These are phyloP conservation scores for Solanum chacoense DNA, from an alignment of 305 asterid species.

Conservation along the genomic window DNA sequence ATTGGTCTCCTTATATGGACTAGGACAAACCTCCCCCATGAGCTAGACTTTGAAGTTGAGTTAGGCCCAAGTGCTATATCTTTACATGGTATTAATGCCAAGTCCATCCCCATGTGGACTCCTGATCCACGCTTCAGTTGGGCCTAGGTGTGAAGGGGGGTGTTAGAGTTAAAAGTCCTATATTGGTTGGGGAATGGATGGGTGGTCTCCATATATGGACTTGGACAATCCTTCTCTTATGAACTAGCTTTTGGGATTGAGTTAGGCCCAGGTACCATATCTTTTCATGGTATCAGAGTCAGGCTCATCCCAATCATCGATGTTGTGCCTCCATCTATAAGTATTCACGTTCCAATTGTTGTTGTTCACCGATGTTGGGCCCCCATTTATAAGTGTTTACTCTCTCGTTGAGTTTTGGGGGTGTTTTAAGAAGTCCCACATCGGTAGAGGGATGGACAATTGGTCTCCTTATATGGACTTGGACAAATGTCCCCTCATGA, in stretches of 20 bases:
- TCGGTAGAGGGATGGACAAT: background rate
- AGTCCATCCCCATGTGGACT: background rate
- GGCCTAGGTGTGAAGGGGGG: background rate
- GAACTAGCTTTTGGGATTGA: background rate
- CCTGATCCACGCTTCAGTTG: accelerated
- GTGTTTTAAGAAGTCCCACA: background rate
- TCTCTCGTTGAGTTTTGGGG: accelerated
- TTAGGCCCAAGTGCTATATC: background rate
- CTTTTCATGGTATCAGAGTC: background rate
- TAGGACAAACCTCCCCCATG: background rate
- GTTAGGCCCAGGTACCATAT: background rate
- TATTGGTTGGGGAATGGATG: background rate
- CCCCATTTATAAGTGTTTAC: background rate
- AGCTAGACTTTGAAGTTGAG: background rate
- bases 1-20: background rate
- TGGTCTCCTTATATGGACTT: background rate
- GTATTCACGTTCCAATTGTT: too few relatives aligned
- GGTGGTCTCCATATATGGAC: background rate
- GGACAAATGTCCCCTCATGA: background rate
- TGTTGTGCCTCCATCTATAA: too few relatives aligned
- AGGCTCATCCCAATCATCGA: too few relatives aligned
- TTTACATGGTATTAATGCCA: background rate
- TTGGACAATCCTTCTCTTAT: background rate
- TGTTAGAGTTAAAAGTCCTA: background rate
- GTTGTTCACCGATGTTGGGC: too few relatives aligned